Conservation (phyloP, 2,329 filamentous ascomycete genomes). For the Monilinia laxa region DNA sequence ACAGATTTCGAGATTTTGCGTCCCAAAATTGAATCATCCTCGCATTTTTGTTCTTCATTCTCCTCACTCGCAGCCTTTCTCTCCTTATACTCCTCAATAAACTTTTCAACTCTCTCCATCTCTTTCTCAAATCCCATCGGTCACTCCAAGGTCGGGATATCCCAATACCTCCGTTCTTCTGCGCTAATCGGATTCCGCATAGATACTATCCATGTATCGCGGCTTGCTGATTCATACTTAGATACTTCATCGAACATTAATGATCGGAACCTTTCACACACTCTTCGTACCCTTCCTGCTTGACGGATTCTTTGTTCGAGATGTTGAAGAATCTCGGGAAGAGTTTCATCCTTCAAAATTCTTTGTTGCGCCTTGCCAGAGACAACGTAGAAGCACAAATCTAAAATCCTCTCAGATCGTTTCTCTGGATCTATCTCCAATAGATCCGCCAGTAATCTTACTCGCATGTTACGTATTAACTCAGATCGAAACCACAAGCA, state of each 20-base stretch:
- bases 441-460: background rate
- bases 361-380: too few species aligned
- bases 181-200: background rate
- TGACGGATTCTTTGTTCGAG: background rate
- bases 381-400: background rate
- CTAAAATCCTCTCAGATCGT: background rate
- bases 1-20: too few species aligned
- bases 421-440: background rate
- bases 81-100: background rate
- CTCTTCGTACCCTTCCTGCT: background rate
- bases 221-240: too few species aligned
- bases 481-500: too few species aligned
- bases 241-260: background rate
- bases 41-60: background rate
- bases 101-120: background rate
- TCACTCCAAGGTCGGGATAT: background rate
- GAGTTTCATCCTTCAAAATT: background rate
- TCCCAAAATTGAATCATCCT: too few species aligned
- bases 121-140: background rate
- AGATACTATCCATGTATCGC: background rate
- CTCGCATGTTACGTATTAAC: background rate
- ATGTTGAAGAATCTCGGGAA: background rate
- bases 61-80: background rate
- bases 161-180: background rate
- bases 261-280: background rate